Conservation (phyloP, 345 rosid genomes). For the Lagerstroemia speciosa region DNA sequence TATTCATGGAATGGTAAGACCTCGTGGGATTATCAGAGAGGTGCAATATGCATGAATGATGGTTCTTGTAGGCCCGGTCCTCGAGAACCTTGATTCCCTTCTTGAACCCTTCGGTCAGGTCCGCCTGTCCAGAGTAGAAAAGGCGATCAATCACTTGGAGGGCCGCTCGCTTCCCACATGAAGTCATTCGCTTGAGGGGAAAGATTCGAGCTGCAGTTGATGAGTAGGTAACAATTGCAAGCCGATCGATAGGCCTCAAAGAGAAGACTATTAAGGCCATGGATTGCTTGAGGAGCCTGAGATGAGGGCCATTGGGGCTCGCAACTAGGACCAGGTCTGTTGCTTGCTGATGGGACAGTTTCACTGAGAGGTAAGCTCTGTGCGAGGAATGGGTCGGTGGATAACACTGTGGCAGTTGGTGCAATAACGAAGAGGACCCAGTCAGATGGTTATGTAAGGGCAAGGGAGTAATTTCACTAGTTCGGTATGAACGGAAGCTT, state of each 20-base stretch:
- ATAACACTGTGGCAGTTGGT: slow-evolving; percentile 12
- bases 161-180: slow-evolving; percentile 64
- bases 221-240: slow-evolving; percentile 74
- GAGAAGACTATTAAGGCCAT: slow-evolving; percentile 76
- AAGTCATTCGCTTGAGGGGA: slow-evolving; percentile 78
- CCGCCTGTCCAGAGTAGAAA: slow-evolving; percentile 69
- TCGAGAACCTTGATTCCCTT: slow-evolving; percentile 69
- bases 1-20: slow-evolving; percentile 33
- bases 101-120: slow-evolving; percentile 64
- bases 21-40: slow-evolving; percentile 56
- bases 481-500: slow-evolving; percentile 22
- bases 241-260: slow-evolving; percentile 61
- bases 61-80: slow-evolving; percentile 76
- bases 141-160: slow-evolving; percentile 75
- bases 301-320: slow-evolving; percentile 71
- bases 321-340: slow-evolving; percentile 68
- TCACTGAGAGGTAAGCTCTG: slow-evolving; percentile 54
- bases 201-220: slow-evolving; percentile 72
- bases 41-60: slow-evolving; percentile 51
- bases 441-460: slow-evolving; percentile 16
- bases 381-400: slow-evolving; percentile 13
- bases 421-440: slow-evolving; percentile 25
- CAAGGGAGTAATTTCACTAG: slow-evolving; percentile 11
- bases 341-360: slow-evolving; percentile 43
- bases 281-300: slow-evolving; percentile 68